Percentiles rank a stretch among this genome's conserved stretches.
Conservation (phyloP, 2,329 filamentous ascomycete genomes). For the Pyricularia pennisetigena region DNA sequence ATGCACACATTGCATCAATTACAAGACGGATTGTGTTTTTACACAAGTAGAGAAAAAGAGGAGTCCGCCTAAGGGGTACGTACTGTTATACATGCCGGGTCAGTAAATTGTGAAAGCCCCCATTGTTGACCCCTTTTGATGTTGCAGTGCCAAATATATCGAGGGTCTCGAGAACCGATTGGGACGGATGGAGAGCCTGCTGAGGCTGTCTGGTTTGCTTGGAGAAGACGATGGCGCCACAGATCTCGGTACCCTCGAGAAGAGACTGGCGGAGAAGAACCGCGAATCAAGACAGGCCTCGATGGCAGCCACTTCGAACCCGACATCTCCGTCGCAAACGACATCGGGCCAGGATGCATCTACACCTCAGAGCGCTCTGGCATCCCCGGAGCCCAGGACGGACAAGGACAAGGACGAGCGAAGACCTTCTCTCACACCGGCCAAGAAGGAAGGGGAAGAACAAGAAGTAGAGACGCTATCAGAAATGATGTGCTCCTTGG, state of each 20-base stretch:
- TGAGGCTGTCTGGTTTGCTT: slow-evolving; percentile 75
- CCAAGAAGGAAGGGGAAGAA: slow-evolving; percentile 35
- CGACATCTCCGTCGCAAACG: slow-evolving; percentile 40
- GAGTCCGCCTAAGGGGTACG: slow-evolving; percentile 89
- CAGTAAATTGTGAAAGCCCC: slow-evolving; percentile 8
- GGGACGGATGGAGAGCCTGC: slow-evolving; percentile 87
- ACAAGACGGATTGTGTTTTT: slow-evolving; percentile 96
- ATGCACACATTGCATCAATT: slow-evolving; percentile 93
- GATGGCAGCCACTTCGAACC: slow-evolving; percentile 33
- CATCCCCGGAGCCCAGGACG: slow-evolving; percentile 36
- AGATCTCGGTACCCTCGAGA: slow-evolving; percentile 82
- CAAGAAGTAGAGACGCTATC: slow-evolving; percentile 80
- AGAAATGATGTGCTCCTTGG: slow-evolving; percentile 97
- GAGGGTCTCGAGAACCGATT: slow-evolving; percentile 91
- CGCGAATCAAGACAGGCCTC: slow-evolving; percentile 40
- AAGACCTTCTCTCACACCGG: slow-evolving; percentile 19
- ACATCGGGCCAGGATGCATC: slow-evolving; percentile 32
- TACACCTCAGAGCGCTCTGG: slow-evolving; percentile 43
- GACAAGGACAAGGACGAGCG: slow-evolving; percentile 25
- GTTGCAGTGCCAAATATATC: slow-evolving; percentile 81
- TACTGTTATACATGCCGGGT: slow-evolving; percentile 9
- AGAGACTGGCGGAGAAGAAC: slow-evolving; percentile 52
- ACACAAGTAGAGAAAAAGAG: slow-evolving; percentile 99
- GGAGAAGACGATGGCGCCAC: slow-evolving; percentile 80
- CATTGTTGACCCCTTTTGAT: slow-evolving; percentile 1